phyloP scores from a whole-genome alignment of 345 rosid species.

The Sonneratia caseolaris region DNA sequence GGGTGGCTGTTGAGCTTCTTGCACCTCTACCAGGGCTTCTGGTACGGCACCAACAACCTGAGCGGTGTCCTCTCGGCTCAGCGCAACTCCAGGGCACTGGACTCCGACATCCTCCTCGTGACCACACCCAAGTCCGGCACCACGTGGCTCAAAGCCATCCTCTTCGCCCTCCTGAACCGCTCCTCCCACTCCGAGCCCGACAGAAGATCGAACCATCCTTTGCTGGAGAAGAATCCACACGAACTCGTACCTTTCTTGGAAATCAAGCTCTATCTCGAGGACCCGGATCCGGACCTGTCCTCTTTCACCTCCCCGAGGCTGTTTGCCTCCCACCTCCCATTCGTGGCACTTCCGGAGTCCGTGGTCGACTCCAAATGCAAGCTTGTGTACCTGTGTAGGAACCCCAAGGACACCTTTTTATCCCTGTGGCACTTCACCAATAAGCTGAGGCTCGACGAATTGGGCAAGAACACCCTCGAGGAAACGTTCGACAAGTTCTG shows the following conservation, averaged over 20 bases:
- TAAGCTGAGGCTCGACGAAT: slow-evolving; percentile 14
- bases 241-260: slow-evolving; percentile 13
- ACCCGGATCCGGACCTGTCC: not conserved
- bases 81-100: not conserved
- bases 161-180: slow-evolving; percentile 7
- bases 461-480: slow-evolving; percentile 16
- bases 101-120: slow-evolving; percentile 8
- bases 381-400: slow-evolving; percentile 13
- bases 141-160: slow-evolving; percentile 10
- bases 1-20: not conserved
- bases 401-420: slow-evolving; percentile 17
- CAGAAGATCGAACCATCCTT: not conserved
- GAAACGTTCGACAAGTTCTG: slow-evolving; percentile 28
- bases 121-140: slow-evolving; percentile 12
- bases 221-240: slow-evolving; percentile 7
- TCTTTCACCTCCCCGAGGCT: slow-evolving; percentile 4
- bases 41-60: not conserved
- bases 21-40: slow-evolving; percentile 9
- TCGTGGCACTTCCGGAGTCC: slow-evolving; percentile 6
- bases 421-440: slow-evolving; percentile 12
- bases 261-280: not conserved
- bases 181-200: not conserved
- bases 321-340: slow-evolving; percentile 10
- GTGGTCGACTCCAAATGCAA: slow-evolving; percentile 6
- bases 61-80: not conserved